Evolutionary conservation across 140 eudicot genomes (phyloP), one percentile per base, ranked within the genome.

Genomic region (Bidens hawaiensis): DNA sequence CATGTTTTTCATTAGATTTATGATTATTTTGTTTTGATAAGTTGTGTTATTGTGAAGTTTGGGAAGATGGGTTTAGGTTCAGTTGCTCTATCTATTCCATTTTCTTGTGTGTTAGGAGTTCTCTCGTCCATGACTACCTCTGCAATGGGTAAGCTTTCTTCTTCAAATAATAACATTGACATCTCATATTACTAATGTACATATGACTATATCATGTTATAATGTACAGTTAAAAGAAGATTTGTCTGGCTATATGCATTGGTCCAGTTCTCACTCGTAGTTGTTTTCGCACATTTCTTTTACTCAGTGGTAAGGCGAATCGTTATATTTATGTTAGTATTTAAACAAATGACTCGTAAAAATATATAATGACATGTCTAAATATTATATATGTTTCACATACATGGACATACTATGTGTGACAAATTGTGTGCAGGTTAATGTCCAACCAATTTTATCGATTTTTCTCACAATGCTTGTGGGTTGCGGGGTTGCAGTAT

Each of bases 21-120:
- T n/a, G n/a, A n/a, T n/a, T n/a, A n/a, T n/a, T n/a, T n/a, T n/a
- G n/a, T n/a, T n/a, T n/a, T n/a, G n/a, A n/a, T n/a, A n/a, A n/a
- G n/a, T n/a, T n/a, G n/a, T n/a, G n/a, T n/a, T n/a, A n/a, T n/a
- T 63, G 6, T 61, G 74, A 82, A 93, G 99, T 90, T 83, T 36
- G 78, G 79, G 51, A 72, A 72, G 27, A 65, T 93, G 88, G 88
- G 91, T 53, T 76, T 82, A 21, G 81, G 85, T 59, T 95, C 99
- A 72, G 81, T 88, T 25, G 95, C 95, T 15, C 68, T 93, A 31
- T 83, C 99, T 54, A 79, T 93, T 78, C 99, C 99, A 5, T 88
- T 93, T 78, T 93, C 99, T 49, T 93, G 95, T 46, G 79, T 83
- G 14, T 74, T 93, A 43, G 99, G 96, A 43, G 94, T 93, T 61